Evolutionary conservation across 1,284 basidiomycete genomes (phyloP), one percentile per base, ranked within the genome.

Genomic region (Cryptococcus sp.): DNA sequence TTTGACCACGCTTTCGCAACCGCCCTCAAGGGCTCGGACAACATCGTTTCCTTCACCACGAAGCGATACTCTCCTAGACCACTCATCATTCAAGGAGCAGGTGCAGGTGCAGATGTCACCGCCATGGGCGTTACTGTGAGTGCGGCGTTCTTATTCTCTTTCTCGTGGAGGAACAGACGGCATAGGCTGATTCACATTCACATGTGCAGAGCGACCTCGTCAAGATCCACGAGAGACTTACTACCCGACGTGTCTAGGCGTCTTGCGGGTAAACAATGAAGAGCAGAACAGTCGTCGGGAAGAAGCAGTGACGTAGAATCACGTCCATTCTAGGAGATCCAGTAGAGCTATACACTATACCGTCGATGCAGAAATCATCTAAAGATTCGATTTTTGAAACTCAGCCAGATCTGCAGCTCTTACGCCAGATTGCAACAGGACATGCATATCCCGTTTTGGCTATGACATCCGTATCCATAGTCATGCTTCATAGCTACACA

Each of bases 11-110:
- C 95, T 0, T 98, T 99, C 69, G 95, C 93, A 1, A 95, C 93
- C 1, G 91, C 93, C 0, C 85, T 99, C 13, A 89, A 90, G 37
- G 96, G 95, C 1, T 93, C 92, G 23, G 96, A 99, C 79, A 99
- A 98, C 78, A 98, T 99, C 73, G 86, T 99, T 74, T 91, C 95
- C 80, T 98, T 98, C 85, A 87, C 91, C 75, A 97, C 95, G 0
- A 87, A 90, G 75, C 83, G 96, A 47, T 93, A 94, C 69, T 87
- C 87, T 22, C 83, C 86, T 7, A 80, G 90, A 54, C 90, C 95
- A 0, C 81, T 99, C 60, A 90, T 97, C 62, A 84, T 99, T 22
- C 95, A 98, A 75, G 95, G 95, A 43, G 87, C 93, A 0, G 95
- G 95, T 13, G 95, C 96, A 0, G 95, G 95, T 20, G 93, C 93